These are phyloP conservation scores for Astrephomene gubernaculifera DNA, from an alignment of 139 green algal genomes.

Conservation along the genomic window DNA sequence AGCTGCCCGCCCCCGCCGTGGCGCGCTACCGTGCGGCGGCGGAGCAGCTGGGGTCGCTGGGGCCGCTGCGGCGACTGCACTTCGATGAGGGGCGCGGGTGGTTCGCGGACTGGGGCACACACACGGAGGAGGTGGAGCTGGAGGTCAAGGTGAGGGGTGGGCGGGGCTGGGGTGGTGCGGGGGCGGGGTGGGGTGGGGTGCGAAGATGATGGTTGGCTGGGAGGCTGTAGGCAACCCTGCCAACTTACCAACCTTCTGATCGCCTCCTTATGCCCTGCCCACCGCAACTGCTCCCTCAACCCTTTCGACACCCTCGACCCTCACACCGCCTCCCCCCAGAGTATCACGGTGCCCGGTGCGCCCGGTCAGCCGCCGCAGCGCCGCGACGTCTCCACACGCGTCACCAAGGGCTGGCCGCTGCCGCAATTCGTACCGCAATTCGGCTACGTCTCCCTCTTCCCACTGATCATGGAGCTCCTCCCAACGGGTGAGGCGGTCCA, in stretches of 20 bases:
- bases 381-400: slow-evolving; percentile 36
- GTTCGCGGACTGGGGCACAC: slow-evolving; percentile 91
- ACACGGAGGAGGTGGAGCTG: slow-evolving; percentile 86
- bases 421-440: slow-evolving; percentile 82
- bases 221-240: no score
- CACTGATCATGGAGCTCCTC: slow-evolving; percentile 89
- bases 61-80: slow-evolving; percentile 78
- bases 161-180: not conserved
- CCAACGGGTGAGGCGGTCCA: slow-evolving; percentile 39
- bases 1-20: slow-evolving; percentile 14
- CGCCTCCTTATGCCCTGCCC: no score
- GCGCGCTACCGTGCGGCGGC: slow-evolving; percentile 38
- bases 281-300: no score
- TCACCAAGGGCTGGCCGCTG: slow-evolving; percentile 43
- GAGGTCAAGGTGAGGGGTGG: slow-evolving; percentile 6
- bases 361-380: not conserved
- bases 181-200: not conserved
- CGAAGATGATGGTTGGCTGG: not conserved
- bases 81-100: slow-evolving; percentile 60
- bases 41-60: slow-evolving; percentile 59
- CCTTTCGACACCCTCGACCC: no score
- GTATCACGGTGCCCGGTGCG: not conserved
- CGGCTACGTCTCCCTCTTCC: slow-evolving; percentile 95
- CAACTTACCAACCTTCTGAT: no score
- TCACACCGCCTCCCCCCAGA: no score